phyloP scores from a whole-genome alignment of 192 early-diverging fungal genomes.

The Gryganskiella cystojenkinii region DNA sequence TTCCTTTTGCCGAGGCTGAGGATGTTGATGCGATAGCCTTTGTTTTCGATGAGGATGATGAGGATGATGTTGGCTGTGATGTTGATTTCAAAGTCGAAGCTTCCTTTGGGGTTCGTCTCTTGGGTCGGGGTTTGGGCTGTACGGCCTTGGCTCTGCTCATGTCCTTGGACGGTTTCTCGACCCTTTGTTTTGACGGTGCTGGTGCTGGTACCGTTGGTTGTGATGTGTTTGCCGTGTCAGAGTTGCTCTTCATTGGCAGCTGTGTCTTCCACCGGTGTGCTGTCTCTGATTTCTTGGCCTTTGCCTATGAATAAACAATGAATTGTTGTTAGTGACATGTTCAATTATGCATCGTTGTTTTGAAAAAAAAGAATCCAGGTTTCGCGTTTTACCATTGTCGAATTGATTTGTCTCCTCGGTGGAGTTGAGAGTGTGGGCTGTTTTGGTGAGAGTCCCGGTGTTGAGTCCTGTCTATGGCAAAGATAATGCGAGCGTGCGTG shows the following conservation, averaged over 20 bases:
- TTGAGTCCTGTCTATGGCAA: background rate
- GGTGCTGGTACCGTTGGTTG: background rate
- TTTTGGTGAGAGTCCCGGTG: too few relatives aligned
- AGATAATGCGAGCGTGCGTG: background rate
- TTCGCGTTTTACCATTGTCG: too few relatives aligned
- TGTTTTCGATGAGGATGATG: conserved; percentile 1
- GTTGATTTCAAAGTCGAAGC: background rate
- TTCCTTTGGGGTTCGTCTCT: conserved; percentile 5
- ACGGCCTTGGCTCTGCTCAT: background rate
- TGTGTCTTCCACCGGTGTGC: too few relatives aligned
- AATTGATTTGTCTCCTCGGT: too few relatives aligned
- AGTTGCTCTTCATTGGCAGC: background rate
- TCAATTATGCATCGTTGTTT: too few relatives aligned
- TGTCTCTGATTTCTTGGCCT: background rate
- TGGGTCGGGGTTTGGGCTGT: background rate
- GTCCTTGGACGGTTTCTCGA: background rate
- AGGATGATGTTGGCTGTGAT: conserved; percentile 4
- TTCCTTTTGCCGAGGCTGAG: background rate
- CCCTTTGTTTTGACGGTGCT: background rate
- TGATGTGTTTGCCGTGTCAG: background rate
- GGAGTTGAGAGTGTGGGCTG: too few relatives aligned
- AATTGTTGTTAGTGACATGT: conserved; percentile 3
- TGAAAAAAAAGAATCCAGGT: too few relatives aligned
- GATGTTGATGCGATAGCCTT: background rate
- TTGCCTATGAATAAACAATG: background rate